Evolutionary conservation across 306 rosid species (phyloP).

Genomic region (Cercis canadensis): DNA sequence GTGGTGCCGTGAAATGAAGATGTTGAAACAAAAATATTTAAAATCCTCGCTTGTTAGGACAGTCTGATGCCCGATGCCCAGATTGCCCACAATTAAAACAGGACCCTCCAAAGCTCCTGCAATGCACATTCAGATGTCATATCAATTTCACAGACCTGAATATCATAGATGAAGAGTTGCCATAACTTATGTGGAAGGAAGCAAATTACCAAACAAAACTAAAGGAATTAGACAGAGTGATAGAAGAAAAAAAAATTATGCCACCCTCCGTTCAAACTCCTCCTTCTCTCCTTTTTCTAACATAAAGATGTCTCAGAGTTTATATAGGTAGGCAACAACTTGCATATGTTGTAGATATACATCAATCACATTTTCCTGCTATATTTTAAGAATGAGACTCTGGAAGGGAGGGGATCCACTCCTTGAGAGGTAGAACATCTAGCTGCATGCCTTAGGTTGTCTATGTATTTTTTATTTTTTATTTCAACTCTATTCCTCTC

Average conservation of each 20-base stretch:
- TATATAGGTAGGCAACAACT: no score
- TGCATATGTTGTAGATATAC: no score
- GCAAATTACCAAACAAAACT: no score
- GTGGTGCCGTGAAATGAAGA: conserved; percentile 35
- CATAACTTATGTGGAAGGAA: conserved; percentile 10
- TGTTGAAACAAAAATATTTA: conserved; percentile 34
- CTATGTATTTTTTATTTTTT: background rate
- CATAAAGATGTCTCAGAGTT: no score
- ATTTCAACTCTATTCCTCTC: background rate
- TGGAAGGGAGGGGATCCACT: no score
- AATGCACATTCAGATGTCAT: conserved; percentile 38
- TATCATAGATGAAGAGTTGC: background rate
- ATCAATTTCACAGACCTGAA: conserved; percentile 31
- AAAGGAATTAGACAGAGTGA: no score
- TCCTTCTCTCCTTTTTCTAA: no score
- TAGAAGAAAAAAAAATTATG: background rate
- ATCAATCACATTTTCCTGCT: no score
- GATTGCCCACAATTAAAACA: conserved; percentile 89
- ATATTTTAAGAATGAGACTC: no score
- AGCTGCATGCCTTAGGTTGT: background rate
- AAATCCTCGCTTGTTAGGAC: conserved; percentile 69
- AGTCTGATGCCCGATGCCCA: conserved; percentile 92
- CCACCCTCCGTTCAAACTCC: no score
- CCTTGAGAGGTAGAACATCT: background rate
- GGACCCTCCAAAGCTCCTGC: conserved; percentile 84